A percentile compares a stretch with the other conserved stretches of the same genome.
phyloP scores from a whole-genome alignment of 371 early-diverging fungal species.

The Mycotypha africana region DNA sequence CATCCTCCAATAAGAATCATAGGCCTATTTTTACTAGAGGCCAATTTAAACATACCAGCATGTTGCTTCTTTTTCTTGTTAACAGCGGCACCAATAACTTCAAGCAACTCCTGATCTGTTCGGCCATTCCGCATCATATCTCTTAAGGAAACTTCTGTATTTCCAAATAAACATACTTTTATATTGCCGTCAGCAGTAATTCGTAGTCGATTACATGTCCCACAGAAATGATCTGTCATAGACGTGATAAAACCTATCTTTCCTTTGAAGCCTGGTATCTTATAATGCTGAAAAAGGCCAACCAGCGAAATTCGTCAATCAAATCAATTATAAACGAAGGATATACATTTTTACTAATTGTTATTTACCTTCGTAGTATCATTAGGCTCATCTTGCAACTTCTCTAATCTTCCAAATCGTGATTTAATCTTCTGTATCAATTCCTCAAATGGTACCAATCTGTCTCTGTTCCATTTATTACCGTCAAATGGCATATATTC shows the following conservation, averaged over 20 bases:
- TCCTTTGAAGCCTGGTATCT: constrained; percentile 75
- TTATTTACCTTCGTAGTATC: constrained; percentile 78
- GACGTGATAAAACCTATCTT: constrained; percentile 93
- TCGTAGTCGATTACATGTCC: constrained; percentile 88
- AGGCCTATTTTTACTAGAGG: constrained; percentile 81
- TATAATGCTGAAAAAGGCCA: constrained; percentile 51
- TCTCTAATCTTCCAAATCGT: constrained; percentile 54
- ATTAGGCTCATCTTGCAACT: constrained; percentile 67
- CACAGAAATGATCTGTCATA: constrained; percentile 94
- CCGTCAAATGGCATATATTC: constrained; percentile 98
- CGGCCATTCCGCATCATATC: constrained; percentile 70
- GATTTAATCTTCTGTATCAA: constrained; percentile 54
- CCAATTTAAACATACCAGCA: constrained; percentile 84
- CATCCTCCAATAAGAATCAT: constrained; percentile 95
- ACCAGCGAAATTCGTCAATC: too few species aligned
- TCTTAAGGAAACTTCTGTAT: constrained; percentile 79
- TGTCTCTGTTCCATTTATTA: constrained; percentile 82
- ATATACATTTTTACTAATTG: not conserved
- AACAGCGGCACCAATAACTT: constrained; percentile 72
- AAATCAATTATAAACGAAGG: not conserved
- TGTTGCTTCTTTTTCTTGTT: constrained; percentile 86
- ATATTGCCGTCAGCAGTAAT: constrained; percentile 93
- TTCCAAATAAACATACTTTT: constrained; percentile 91
- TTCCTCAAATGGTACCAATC: constrained; percentile 80
- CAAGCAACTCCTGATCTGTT: constrained; percentile 60